phyloP scores from a whole-genome alignment of 495 filamentous ascomycete species.

The Emericellopsis terricola region DNA sequence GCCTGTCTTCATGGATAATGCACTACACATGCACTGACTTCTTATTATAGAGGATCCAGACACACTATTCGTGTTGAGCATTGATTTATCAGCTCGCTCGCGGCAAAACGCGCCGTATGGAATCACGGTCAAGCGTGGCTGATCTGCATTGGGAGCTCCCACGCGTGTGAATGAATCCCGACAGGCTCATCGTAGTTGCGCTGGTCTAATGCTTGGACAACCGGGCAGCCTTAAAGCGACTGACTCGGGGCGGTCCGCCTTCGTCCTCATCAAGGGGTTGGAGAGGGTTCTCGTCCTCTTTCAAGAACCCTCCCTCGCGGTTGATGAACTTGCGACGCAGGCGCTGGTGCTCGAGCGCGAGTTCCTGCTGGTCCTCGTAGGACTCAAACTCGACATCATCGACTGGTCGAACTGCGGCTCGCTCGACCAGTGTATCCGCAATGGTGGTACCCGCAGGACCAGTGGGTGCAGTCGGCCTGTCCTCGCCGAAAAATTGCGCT shows the following conservation, averaged over 20 bases:
- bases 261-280: constrained; percentile 52
- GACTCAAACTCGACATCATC: constrained; percentile 57
- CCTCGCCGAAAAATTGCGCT: constrained; percentile 6
- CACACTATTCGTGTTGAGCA: too few relatives aligned
- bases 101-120: background rate
- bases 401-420: constrained; percentile 16
- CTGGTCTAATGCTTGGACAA: constrained; percentile 28
- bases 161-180: too few relatives aligned
- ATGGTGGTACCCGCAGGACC: constrained; percentile 40
- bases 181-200: too few relatives aligned
- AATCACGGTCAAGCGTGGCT: too few relatives aligned
- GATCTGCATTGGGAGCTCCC: too few relatives aligned
- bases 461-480: constrained; percentile 15
- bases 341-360: constrained; percentile 62
- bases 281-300: constrained; percentile 39
- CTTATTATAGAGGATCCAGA: too few relatives aligned
- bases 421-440: constrained; percentile 44
- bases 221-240: constrained; percentile 77
- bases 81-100: background rate
- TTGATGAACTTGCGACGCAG: constrained; percentile 65
- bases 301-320: constrained; percentile 56
- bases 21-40: too few relatives aligned
- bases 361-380: constrained; percentile 50
- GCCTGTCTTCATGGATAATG: too few relatives aligned
- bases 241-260: constrained; percentile 49